Base-by-base conservation (phyloP, 495 filamentous ascomycete species). In the Hypoxylon fuscum region DNA sequence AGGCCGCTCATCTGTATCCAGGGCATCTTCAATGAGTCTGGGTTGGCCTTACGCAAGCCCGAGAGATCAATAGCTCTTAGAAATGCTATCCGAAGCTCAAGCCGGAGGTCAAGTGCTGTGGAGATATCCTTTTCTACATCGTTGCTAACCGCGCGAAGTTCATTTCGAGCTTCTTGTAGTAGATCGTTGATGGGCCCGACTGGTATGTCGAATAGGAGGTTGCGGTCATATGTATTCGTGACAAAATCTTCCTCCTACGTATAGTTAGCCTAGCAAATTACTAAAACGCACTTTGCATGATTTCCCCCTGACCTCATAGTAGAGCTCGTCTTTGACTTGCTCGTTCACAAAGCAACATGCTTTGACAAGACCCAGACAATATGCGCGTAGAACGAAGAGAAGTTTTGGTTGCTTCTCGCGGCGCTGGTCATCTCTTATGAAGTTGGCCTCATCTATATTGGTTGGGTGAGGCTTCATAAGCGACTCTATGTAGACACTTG, bases 211-310 rank as follows among this genome's bases (percentile, higher is more conserved):
- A 87, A 83, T 22, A 98, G 76, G 0, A 99, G 81, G 37, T 81
- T 83, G 22, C 93, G 85, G 60, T 92, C 88, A 71, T 94, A 98
- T 0, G 93, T 85, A 71, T 96, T 92, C 3, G 90, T 91, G 18
- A 93, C 90, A 64, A 98, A 97, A 67, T 98, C 95, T 75, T 98
- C 95, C 76, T 98, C 95, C 90, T 96, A 53, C 40, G 49, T 34
- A 17, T n/a, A 15, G 49, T 80, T 44, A 83, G 70, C 25, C 47
- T 54, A 21, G 22, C 32, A 43, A 5, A 29, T 14, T 3, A 7
- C 21, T 4, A 21, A 3, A 18, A 34, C 18, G 6, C 11, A 50
- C 25, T 23, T 11, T 40, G 12, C 6, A 14, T 8, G n/a, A n/a
- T n/a, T n/a, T n/a, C n/a, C n/a, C n/a, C n/a, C 74, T 55, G 64